phyloP scores from a whole-genome alignment of 2,329 filamentous ascomycete species.

The Aspergillus transmontanensis region DNA sequence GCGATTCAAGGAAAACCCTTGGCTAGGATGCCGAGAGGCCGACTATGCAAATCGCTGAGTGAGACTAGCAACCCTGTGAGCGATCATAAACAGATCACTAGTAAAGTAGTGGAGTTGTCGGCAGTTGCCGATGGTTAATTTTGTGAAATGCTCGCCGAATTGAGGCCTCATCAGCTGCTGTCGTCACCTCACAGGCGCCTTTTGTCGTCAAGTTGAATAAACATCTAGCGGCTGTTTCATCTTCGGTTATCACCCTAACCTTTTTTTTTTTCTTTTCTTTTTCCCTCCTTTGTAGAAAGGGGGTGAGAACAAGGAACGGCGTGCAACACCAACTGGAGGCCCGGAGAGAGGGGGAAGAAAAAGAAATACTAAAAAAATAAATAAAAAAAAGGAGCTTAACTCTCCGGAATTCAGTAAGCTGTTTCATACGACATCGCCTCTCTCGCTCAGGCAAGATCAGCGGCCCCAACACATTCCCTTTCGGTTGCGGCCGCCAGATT shows the following conservation, averaged over 20 bases:
- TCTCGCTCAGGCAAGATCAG: conserved; percentile 16
- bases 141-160: not conserved
- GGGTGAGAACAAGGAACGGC: conserved; percentile 3
- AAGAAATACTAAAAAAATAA: not conserved
- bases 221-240: not conserved
- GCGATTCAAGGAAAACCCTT: not conserved
- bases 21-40: not conserved
- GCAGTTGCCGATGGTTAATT: not conserved
- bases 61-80: not conserved
- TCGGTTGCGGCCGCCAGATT: conserved; percentile 7
- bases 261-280: not conserved
- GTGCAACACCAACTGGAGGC: conserved; percentile 1
- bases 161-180: conserved; percentile 17
- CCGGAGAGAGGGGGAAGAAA: not conserved
- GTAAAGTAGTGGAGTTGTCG: not conserved
- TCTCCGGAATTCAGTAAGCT: conserved; percentile 6
- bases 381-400: conserved; percentile 1
- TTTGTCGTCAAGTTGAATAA: conserved; percentile 10
- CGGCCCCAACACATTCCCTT: conserved; percentile 13
- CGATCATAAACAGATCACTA: not conserved
- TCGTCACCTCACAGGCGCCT: conserved; percentile 13
- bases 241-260: not conserved
- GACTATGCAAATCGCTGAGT: not conserved
- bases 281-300: not conserved
- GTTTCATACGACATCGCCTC: conserved; percentile 9